A percentile compares a stretch with the other conserved stretches of the same genome.
phyloP scores from a whole-genome alignment of 2,329 filamentous ascomycete species.

The Hypoxylon sp. region DNA sequence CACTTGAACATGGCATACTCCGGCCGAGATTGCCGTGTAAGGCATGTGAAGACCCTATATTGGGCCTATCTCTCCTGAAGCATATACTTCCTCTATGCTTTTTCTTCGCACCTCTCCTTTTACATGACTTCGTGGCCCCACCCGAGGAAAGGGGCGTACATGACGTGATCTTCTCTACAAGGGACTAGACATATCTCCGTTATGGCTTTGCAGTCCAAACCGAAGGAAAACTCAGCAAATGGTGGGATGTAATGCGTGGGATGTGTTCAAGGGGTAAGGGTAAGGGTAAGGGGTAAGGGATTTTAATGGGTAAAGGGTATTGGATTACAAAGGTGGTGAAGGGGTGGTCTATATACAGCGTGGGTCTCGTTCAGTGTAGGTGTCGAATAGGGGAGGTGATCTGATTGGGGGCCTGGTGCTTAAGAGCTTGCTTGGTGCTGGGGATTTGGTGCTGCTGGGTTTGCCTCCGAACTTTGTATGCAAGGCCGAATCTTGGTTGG shows the following conservation, averaged over 20 bases:
- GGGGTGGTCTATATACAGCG: slow-evolving; percentile 51
- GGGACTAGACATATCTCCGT: slow-evolving; percentile 48
- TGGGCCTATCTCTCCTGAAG: slow-evolving; percentile 33
- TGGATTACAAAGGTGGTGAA: slow-evolving; percentile 49
- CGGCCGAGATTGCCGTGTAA: slow-evolving; percentile 11
- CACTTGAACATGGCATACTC: slow-evolving; percentile 49
- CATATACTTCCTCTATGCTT: slow-evolving; percentile 37
- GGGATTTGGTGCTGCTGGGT: slow-evolving; percentile 43
- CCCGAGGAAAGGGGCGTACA: slow-evolving; percentile 48
- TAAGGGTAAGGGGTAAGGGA: slow-evolving; percentile 17
- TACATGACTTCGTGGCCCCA: slow-evolving; percentile 54
- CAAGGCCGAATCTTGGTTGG: slow-evolving; percentile 42
- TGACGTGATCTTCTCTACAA: slow-evolving; percentile 53
- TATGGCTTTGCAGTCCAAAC: slow-evolving; percentile 50
- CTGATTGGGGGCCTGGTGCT: slow-evolving; percentile 18
- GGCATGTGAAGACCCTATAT: slow-evolving; percentile 22
- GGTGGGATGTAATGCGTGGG: slow-evolving; percentile 40
- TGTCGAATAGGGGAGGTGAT: slow-evolving; percentile 14
- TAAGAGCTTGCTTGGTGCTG: slow-evolving; percentile 25
- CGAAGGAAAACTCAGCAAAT: slow-evolving; percentile 52
- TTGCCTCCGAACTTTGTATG: slow-evolving; percentile 48
- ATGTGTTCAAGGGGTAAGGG: slow-evolving; percentile 33
- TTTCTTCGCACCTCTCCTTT: slow-evolving; percentile 46
- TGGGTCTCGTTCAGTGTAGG: slow-evolving; percentile 42
- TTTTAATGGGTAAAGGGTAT: slow-evolving; percentile 45